Base-by-base conservation (phyloP, 2,329 filamentous ascomycete genomes). In the Helotiales sp. region DNA sequence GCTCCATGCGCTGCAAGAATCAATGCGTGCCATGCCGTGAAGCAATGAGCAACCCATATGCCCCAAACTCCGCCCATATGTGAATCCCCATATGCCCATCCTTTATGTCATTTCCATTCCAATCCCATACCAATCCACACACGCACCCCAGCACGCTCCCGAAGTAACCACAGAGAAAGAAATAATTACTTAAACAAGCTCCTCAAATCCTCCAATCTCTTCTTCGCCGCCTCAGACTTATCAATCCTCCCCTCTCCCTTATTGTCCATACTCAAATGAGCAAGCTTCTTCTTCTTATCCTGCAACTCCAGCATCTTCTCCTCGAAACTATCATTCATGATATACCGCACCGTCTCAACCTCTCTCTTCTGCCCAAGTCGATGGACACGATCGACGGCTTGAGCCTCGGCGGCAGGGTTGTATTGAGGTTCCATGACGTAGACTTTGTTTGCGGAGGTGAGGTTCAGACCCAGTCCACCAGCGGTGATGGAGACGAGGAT, bases 381-480 rank as follows among this genome's bases (percentile, higher is more conserved):
- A 72, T 96, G 93, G 5, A 99, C 91, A 29, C 95, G 90, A 71
- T 98, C 95, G 7, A 98, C 83, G 1, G 95, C 95, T 75, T 99
- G 95, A 5, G 92, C 90, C 73, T 99, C 93, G 0, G 93, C 91
- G 0, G 92, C 93, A 0, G 95, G 95, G 69, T 99, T 99, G 77
- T 93, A 99, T 70, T 97, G 93, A 5, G 95, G 95, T 72, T 99
- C 95, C 93, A 99, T 98, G 67, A 98, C 89, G 72, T 95, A 98
- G 13, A 96, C 93, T 55, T 84, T 89, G 70, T 87, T 95, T 30
- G 88, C 93, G 0, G 90, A 81, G 0, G 93, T 97, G 54, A 98
- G 78, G 70, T 98, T 98, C 36, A 98, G 85, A 13, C 93, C 93
- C 15, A 97, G 83, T 17, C 95, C 93, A 63, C 93, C 95, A 0